Percentiles rank a stretch among this genome's conserved stretches.
These are phyloP conservation scores for Albugo candida DNA, from an alignment of 352 stramenopile genomes.

Conservation along the genomic window DNA sequence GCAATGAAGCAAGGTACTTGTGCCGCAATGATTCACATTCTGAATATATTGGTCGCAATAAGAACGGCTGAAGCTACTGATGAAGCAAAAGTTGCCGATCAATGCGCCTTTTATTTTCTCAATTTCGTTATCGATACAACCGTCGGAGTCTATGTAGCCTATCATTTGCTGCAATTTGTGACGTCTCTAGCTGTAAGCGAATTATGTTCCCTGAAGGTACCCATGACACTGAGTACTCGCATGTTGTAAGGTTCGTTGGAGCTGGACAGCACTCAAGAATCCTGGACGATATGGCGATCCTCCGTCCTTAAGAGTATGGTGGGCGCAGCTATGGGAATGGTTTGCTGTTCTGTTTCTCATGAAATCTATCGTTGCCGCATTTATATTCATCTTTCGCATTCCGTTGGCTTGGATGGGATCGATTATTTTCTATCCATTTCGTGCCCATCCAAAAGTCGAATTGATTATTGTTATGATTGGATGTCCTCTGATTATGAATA, in stretches of 20 bases:
- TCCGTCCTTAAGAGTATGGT: conserved; percentile 42
- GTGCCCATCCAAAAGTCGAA: conserved; percentile 51
- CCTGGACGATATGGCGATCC: conserved; percentile 49
- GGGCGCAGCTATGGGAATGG: conserved; percentile 41
- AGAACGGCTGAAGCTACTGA: conserved; percentile 36
- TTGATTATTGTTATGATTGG: conserved; percentile 71
- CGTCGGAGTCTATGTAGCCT: conserved; percentile 63
- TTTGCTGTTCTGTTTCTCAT: conserved; percentile 37
- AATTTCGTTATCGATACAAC: conserved; percentile 73
- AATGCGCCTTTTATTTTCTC: conserved; percentile 79
- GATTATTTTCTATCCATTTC: conserved; percentile 47
- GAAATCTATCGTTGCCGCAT: conserved; percentile 40
- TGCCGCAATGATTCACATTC: conserved; percentile 52
- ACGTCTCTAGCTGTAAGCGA: conserved; percentile 28
- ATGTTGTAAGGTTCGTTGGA: conserved; percentile 17
- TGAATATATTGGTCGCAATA: conserved; percentile 65
- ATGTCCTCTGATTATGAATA: conserved; percentile 71
- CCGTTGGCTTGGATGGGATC: conserved; percentile 34
- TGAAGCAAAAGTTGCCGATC: conserved; percentile 27
- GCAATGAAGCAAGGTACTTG: conserved; percentile 70
- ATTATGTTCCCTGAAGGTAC: not conserved
- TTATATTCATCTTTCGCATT: conserved; percentile 40
- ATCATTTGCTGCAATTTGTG: conserved; percentile 41
- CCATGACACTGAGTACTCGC: not conserved
- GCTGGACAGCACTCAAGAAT: conserved; percentile 37